Evolutionary conservation across 2,329 filamentous ascomycete genomes (phyloP).

Genomic region (Pseudofabraea citricarpa): DNA sequence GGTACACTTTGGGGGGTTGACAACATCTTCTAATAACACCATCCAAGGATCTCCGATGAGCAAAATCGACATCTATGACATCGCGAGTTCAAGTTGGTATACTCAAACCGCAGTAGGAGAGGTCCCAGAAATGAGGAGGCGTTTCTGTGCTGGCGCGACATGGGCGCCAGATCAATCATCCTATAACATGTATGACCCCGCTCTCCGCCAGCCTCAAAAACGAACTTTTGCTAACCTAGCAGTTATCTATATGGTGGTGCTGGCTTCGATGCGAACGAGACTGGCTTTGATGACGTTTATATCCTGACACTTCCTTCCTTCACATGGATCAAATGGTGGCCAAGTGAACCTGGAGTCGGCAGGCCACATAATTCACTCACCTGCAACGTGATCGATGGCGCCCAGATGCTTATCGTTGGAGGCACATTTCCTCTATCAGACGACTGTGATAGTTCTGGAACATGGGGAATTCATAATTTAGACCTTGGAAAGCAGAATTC

Average conservation of each 20-base stretch:
- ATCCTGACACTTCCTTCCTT: constrained; percentile 59
- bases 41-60: constrained; percentile 40
- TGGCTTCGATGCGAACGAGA: constrained; percentile 38
- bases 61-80: constrained; percentile 55
- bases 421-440: constrained; percentile 47
- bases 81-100: constrained; percentile 56
- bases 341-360: constrained; percentile 32
- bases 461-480: constrained; percentile 52
- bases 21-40: constrained; percentile 41
- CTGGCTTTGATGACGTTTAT: constrained; percentile 58
- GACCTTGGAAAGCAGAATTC: constrained; percentile 47
- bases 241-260: constrained; percentile 60
- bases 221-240: constrained; percentile 7
- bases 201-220: neutral
- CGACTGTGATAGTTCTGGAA: constrained; percentile 46
- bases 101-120: constrained; percentile 50
- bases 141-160: constrained; percentile 57
- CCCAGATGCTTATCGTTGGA: constrained; percentile 60
- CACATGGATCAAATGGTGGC: constrained; percentile 52
- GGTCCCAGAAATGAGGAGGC: constrained; percentile 45
- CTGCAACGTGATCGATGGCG: constrained; percentile 50
- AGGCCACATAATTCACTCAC: constrained; percentile 49
- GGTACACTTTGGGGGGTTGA: constrained; percentile 57
- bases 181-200: constrained; percentile 56
- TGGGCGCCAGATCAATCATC: constrained; percentile 56